These are phyloP conservation scores for Saccharum officinarum DNA, from an alignment of 176 grass and related monocot species.

Conservation along the genomic window DNA sequence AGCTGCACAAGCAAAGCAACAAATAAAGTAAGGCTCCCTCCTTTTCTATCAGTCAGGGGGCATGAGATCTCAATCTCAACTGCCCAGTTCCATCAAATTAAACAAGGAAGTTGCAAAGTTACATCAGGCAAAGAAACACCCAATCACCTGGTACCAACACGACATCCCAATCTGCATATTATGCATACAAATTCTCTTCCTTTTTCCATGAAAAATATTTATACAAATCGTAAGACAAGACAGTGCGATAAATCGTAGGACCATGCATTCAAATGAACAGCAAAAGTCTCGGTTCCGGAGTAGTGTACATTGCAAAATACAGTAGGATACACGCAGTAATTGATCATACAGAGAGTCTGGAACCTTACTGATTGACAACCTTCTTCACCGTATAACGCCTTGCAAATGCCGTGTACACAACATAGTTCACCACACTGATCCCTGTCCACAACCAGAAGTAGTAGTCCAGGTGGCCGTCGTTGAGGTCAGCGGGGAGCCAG, in stretches of 20 bases:
- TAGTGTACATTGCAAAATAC: not conserved
- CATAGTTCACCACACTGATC: slow-evolving; percentile 60
- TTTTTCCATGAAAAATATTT: not conserved
- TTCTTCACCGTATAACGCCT: slow-evolving; percentile 78
- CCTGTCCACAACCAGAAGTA: slow-evolving; percentile 71
- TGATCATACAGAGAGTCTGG: not conserved
- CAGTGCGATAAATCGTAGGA: not conserved
- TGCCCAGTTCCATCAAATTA: too few species aligned
- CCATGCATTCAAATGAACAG: not conserved
- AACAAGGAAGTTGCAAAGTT: too few species aligned
- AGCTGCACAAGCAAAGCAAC: not conserved
- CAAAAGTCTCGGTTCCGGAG: not conserved
- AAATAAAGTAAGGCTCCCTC: not conserved
- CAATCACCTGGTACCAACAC: not conserved
- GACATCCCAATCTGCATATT: not conserved
- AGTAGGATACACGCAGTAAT: not conserved
- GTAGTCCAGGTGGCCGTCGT: slow-evolving; percentile 79
- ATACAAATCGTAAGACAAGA: not conserved
- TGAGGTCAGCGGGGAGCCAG: slow-evolving; percentile 73
- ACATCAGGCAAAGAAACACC: not conserved
- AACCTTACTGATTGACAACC: not conserved
- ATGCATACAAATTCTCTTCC: not conserved
- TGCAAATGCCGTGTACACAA: slow-evolving; percentile 56
- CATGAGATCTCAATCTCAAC: not conserved
- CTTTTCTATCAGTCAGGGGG: not conserved